Evolutionary conservation across 2,329 filamentous ascomycete genomes (phyloP), one percentile per base, ranked within the genome.

Genomic region (Fusarium brachygibbosum): DNA sequence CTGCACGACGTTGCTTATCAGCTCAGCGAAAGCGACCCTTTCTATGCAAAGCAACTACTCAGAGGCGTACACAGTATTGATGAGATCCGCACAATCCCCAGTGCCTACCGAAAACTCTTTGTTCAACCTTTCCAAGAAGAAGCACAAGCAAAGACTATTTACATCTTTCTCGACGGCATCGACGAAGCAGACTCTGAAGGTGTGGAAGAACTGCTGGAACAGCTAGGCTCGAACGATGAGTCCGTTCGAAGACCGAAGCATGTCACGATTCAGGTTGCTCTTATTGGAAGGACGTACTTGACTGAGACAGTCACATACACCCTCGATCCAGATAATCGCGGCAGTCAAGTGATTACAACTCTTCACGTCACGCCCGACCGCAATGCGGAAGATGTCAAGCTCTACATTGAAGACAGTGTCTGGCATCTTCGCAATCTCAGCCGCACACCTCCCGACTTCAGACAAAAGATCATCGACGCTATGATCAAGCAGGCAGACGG

Each of bases 1-100:
- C 75, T 85, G 7, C 77, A 82, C 0, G 82, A 84, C 35, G 67
- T 85, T 13, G 82, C 83, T 0, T 84, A 82, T 59, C 83, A 85
- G 60, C 76, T 85, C 32, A 82, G 80, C 58, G 79, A 83, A 56
- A 79, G 79, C 46, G 82, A 85, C 50, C 78, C 81, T 0, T 79
- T 78, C 29, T 85, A 84, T 65, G 79, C 77, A 42, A 83, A 82
- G 32, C 76, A 81, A 28, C 74, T 84, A 7, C 73, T 79, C 9
- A 76, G 73, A 3, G 74, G 74, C 3, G 66, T 80, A 0, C 75
- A 76, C 25, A 81, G 76, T 46, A 72, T 70, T 23, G 81, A 83
- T 13, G 80, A 82, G 25, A 82, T 84, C 60, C 78, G 78, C 48
- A 83, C 82, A 0, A 77, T 84, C 3, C 70, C 81, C 4, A 84